phyloP scores from a whole-genome alignment of 345 rosid species.

The Gossypium ekmanianum region DNA sequence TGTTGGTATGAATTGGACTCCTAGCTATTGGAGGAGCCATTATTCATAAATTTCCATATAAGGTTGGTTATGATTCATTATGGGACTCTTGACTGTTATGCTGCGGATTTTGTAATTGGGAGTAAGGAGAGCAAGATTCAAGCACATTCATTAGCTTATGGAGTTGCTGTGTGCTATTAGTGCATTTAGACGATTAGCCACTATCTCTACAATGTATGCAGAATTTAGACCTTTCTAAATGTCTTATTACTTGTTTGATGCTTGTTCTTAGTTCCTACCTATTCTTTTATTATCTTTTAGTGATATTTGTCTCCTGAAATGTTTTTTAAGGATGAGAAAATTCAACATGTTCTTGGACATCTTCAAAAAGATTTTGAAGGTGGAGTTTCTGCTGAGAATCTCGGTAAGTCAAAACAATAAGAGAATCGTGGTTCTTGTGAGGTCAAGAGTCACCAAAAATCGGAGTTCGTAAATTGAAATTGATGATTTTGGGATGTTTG shows the following conservation, averaged over 20 bases:
- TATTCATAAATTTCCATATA: background rate
- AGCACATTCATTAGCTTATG: background rate
- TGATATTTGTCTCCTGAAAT: conserved; percentile 18
- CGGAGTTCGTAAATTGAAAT: conserved; percentile 26
- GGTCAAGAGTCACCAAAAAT: conserved; percentile 22
- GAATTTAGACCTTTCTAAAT: background rate
- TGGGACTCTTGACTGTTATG: conserved; percentile 12
- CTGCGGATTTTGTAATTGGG: conserved; percentile 2
- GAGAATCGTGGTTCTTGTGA: conserved; percentile 27
- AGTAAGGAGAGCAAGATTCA: conserved; percentile 5
- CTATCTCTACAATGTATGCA: background rate
- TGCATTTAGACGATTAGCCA: conserved; percentile 13
- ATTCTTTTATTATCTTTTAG: conserved; percentile 1
- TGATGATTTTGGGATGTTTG: conserved; percentile 23
- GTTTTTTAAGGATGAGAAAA: conserved; percentile 74
- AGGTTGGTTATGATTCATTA: background rate
- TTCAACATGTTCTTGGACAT: conserved; percentile 86
- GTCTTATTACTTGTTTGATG: background rate
- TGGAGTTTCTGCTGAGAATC: conserved; percentile 85
- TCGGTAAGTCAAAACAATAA: conserved; percentile 57
- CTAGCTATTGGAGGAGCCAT: background rate
- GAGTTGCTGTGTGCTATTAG: background rate
- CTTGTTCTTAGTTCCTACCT: background rate
- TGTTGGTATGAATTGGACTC: background rate
- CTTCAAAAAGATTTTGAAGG: conserved; percentile 97